phyloP scores from a whole-genome alignment of 176 grass and related monocot genomes.

The Cenchrus fungigraminus region DNA sequence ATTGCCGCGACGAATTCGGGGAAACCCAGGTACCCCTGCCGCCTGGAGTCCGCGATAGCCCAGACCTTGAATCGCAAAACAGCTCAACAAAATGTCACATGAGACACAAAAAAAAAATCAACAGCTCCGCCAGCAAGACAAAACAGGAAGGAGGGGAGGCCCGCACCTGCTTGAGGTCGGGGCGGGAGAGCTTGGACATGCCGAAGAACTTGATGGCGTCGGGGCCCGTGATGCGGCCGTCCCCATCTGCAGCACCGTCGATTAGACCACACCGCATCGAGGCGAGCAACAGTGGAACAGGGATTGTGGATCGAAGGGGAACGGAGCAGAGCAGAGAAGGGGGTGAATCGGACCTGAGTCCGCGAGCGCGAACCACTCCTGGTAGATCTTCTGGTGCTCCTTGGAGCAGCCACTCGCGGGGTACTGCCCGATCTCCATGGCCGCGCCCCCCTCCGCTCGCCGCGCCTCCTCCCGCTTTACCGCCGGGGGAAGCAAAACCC shows the following conservation, averaged over 20 bases:
- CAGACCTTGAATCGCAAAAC: conserved; percentile 67
- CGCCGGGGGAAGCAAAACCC: conserved; percentile 53
- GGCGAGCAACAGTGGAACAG: background rate
- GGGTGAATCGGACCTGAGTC: conserved; percentile 69
- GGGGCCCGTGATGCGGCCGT: conserved; percentile 92
- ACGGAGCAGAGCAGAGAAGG: background rate
- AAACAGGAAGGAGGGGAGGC: background rate
- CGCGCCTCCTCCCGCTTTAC: conserved; percentile 23
- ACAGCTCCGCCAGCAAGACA: conserved; percentile 2
- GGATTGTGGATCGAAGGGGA: conserved; percentile 14
- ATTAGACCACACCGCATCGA: background rate
- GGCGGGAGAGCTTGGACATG: conserved; percentile 79
- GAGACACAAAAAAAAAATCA: background rate
- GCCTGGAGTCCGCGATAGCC: conserved; percentile 87
- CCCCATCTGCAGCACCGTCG: conserved; percentile 53
- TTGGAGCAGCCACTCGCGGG: conserved; percentile 62
- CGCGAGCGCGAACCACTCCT: conserved; percentile 83
- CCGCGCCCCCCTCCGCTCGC: background rate
- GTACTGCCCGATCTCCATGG: conserved; percentile 79
- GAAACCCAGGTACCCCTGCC: conserved; percentile 86
- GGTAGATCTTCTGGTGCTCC: conserved; percentile 86
- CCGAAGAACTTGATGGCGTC: conserved; percentile 92
- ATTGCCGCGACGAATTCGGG: conserved; percentile 74
- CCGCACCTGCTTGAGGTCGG: conserved; percentile 87
- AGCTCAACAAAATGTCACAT: background rate